These are phyloP conservation scores for Mortierella sp. DNA, from an alignment of 371 early-diverging fungal species.

Conservation along the genomic window DNA sequence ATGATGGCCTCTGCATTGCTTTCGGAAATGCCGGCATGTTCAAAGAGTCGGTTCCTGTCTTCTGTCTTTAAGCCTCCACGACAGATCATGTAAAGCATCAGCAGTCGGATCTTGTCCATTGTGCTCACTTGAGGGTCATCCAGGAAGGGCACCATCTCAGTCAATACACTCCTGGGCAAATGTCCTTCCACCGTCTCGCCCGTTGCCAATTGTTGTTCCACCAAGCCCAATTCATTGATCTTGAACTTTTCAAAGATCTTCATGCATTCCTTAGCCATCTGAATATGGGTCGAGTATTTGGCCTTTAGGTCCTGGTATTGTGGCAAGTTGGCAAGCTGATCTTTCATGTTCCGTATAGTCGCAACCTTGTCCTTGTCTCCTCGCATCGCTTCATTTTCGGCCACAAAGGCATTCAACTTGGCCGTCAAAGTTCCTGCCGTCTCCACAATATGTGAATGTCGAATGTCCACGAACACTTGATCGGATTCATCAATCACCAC, in stretches of 20 bases:
- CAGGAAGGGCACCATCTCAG: slow-evolving; percentile 76
- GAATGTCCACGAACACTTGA: slow-evolving; percentile 79
- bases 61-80: slow-evolving; percentile 72
- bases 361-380: slow-evolving; percentile 68
- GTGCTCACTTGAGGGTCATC: slow-evolving; percentile 52
- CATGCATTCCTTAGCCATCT: slow-evolving; percentile 92
- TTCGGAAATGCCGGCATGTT: slow-evolving; percentile 79
- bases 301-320: slow-evolving; percentile 93
- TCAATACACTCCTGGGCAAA: slow-evolving; percentile 75
- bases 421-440: slow-evolving; percentile 83
- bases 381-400: slow-evolving; percentile 63
- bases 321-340: slow-evolving; percentile 88
- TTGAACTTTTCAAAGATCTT: slow-evolving; percentile 76
- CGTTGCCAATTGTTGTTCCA: slow-evolving; percentile 92
- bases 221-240: slow-evolving; percentile 73
- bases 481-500: slow-evolving; percentile 75
- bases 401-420: slow-evolving; percentile 83
- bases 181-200: slow-evolving; percentile 89
- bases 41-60: slow-evolving; percentile 74
- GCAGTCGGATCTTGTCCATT: slow-evolving; percentile 85
- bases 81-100: slow-evolving; percentile 86
- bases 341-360: slow-evolving; percentile 87
- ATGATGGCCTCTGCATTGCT: slow-evolving; percentile 81
- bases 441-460: slow-evolving; percentile 95
- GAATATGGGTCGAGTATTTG: slow-evolving; percentile 92